Evolutionary conservation across 345 rosid species (phyloP), one percentile per base, ranked within the genome.

Genomic region (Streptanthus diversifolius): DNA sequence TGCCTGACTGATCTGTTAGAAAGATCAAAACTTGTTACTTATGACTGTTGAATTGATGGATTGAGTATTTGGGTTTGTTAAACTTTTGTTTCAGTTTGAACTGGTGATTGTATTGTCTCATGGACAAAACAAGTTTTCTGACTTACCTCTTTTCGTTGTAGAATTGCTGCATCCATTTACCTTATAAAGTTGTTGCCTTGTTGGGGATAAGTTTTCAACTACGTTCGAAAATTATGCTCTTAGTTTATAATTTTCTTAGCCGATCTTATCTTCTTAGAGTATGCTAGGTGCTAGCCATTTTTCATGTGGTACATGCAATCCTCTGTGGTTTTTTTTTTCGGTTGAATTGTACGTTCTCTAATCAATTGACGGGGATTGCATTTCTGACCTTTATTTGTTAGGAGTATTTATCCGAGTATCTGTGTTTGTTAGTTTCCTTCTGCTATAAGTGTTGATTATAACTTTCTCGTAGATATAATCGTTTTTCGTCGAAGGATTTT

Each of bases 71-170:
- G n/a, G 17, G 61, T 58, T 15, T 15, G 63, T 33, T 7, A 3
- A 43, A 22, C 73, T 51, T 32, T 39, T 75, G 63, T 32, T 59
- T 7, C 17, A 30, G 2, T 40, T 18, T 18, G 56, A 33, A 44
- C 45, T 75, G 65, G 29, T 63, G 58, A 67, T 61, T 69, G 65
- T 68, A n/a, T 32, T 33, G 58, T 62, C 35, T 44, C 3, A 1
- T 53, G 35, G 49, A 36, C 15, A 4, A 21, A 52, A 58, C 29
- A 52, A 32, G 47, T 18, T 67, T 39, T 39, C 22, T 47, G 57
- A 35, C 2, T 15, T 73, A 2, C 5, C 32, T 47, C 56, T 54
- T 65, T 5, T 25, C 12, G 13, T 35, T 15, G 65, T 40, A 44
- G 21, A 7, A 12, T 47, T 25, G 66, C 19, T 55, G 59, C 66